phyloP scores from a whole-genome alignment of 805 yeast species.

The Brettanomyces sp. region DNA sequence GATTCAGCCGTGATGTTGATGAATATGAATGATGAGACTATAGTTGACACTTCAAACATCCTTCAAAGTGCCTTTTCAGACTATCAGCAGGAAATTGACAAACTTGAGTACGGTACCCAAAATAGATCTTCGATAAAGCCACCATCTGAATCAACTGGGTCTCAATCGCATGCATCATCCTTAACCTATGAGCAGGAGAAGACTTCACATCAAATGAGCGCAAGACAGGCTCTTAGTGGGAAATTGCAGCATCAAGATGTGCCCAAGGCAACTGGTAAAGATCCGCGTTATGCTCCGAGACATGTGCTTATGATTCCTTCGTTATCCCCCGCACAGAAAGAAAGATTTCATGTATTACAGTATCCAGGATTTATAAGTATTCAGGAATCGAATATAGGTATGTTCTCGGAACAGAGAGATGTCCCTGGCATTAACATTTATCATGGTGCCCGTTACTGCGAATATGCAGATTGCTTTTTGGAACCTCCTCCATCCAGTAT shows the following conservation, averaged over 20 bases:
- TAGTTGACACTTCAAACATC: slow-evolving; percentile 12
- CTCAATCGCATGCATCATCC: background rate
- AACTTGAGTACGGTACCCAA: slow-evolving; percentile 2
- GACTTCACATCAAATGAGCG: background rate
- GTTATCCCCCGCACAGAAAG: slow-evolving; percentile 1
- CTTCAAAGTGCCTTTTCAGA: slow-evolving; percentile 18
- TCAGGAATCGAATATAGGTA: background rate
- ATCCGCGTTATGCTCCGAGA: background rate
- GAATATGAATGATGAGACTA: slow-evolving; percentile 7
- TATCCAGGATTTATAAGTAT: background rate
- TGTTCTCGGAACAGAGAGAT: background rate
- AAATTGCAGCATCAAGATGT: background rate
- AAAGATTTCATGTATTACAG: slow-evolving; percentile 4
- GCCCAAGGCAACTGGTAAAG: background rate
- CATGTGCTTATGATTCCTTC: background rate
- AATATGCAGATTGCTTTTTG: background rate
- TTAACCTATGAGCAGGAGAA: background rate
- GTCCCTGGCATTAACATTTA: background rate
- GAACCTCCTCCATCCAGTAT: background rate
- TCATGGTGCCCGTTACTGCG: slow-evolving; percentile 1
- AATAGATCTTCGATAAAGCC: background rate
- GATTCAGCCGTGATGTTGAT: slow-evolving; percentile 13
- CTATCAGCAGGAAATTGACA: slow-evolving; percentile 12
- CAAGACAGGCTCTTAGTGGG: background rate
- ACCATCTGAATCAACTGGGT: background rate